phyloP scores from a whole-genome alignment of 208 protist genomes.

The Trypanosoma lewisi region DNA sequence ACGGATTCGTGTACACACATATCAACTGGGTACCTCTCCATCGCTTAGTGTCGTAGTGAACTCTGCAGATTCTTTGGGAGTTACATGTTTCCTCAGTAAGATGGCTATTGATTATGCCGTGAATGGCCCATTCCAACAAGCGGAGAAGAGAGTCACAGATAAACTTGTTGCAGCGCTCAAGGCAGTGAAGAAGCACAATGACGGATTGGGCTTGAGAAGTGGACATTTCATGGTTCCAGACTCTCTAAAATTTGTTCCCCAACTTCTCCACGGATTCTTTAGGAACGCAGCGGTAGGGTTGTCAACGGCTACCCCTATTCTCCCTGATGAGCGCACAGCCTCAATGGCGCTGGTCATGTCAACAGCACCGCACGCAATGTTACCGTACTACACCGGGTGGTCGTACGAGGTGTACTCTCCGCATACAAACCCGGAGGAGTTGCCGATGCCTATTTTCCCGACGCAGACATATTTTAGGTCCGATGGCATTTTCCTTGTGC shows the following conservation, averaged over 20 bases:
- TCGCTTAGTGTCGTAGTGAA: slow-evolving; percentile 59
- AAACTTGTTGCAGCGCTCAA: slow-evolving; percentile 49
- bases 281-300: slow-evolving; percentile 50
- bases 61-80: slow-evolving; percentile 65
- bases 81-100: slow-evolving; percentile 65
- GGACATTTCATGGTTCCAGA: slow-evolving; percentile 64
- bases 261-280: slow-evolving; percentile 80
- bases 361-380: slow-evolving; percentile 53
- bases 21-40: slow-evolving; percentile 56
- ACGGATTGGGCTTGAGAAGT: slow-evolving; percentile 38
- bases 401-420: slow-evolving; percentile 69
- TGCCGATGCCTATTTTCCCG: slow-evolving; percentile 57
- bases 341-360: slow-evolving; percentile 76
- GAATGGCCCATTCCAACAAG: slow-evolving; percentile 54
- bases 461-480: slow-evolving; percentile 52
- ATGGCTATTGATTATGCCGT: slow-evolving; percentile 69
- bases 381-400: slow-evolving; percentile 72
- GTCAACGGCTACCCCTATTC: slow-evolving; percentile 40
- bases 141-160: slow-evolving; percentile 59
- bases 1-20: slow-evolving; percentile 84
- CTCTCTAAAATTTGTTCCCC: slow-evolving; percentile 75
- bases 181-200: slow-evolving; percentile 42
- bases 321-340: slow-evolving; percentile 66
- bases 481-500: slow-evolving; percentile 64
- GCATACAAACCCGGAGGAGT: slow-evolving; percentile 35